phyloP scores from a whole-genome alignment of 352 stramenopile genomes.

The Globisporangium spiculum region DNA sequence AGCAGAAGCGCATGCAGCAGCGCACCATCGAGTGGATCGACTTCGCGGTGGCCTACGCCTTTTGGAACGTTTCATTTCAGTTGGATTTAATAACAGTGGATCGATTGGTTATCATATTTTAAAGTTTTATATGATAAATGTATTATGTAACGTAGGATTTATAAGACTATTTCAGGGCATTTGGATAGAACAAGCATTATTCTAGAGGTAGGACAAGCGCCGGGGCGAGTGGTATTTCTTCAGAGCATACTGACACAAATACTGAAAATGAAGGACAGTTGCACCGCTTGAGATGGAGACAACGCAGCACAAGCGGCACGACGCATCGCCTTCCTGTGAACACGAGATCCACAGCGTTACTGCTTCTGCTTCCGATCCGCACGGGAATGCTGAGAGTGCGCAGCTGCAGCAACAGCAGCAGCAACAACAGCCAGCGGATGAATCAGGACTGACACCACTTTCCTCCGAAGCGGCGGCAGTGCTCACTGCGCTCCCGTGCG shows the following conservation, averaged over 20 bases:
- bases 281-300: conserved; percentile 3
- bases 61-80: no score
- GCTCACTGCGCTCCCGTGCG: conserved; percentile 18
- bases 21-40: conserved; percentile 75
- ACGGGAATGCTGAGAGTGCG: neutral
- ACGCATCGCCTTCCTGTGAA: neutral
- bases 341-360: neutral
- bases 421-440: neutral
- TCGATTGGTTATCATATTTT: no score
- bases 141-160: no score
- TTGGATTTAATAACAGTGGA: no score
- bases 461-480: conserved; percentile 9
- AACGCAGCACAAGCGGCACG: neutral
- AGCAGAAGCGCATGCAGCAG: conserved; percentile 41
- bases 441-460: neutral
- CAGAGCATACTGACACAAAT: no score
- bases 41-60: neutral
- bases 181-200: no score
- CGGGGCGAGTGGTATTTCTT: no score
- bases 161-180: no score
- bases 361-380: neutral
- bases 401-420: neutral
- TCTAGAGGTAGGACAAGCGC: no score
- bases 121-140: no score
- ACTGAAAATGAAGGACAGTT: conserved; percentile 1